Base-by-base conservation (phyloP, 2,329 filamentous ascomycete species). In the Ramularia endophylla region DNA sequence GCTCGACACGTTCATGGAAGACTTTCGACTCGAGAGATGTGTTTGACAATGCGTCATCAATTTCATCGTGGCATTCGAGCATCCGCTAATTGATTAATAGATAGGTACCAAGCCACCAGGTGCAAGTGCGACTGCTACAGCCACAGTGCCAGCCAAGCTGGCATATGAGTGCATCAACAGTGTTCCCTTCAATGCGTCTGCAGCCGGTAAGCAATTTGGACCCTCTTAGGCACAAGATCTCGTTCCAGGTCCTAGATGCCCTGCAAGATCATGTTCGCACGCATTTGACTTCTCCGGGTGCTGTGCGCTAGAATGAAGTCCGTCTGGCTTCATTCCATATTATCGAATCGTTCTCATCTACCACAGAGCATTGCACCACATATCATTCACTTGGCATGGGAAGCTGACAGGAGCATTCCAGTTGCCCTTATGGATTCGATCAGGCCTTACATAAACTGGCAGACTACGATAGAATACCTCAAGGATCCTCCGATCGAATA, bases 401-500 rank as follows among this genome's bases (percentile, higher is more conserved):
- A 25, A 25, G 22, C 22, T 25, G 22, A 25, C 11, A 6, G 22
- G 22, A 25, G 6, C 29, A 13, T 7, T 8, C 3, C 65, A 39
- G 53, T 65, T 31, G 62, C 57, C n/a, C 52, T 71, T 25, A 47
- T 72, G 19, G 63, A 69, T 13, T 62, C 63, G 5, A 59, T 72
- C n/a, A 57, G 59, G 12, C 68, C 69, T 2, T 72, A 70, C 48
- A 56, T 71, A 30, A 54, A 60, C 22, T 72, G 68, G 68, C 69
- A 72, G 47, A 67, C 66, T 6, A 71, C 61, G 12, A 62, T 65
- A 5, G 60, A 58, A 8, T 70, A 64, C 48, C 51, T 72, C 25
- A 68, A 69, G 43, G 57, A 71, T 18, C 69, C 69, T 2, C 69
- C 69, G 5, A 52, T 49, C 12, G 68, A 72, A 38, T 72, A 72